These are phyloP conservation scores for Rhodomyrtus psidioides DNA, from an alignment of 441 rosid genomes.

Conservation along the genomic window DNA sequence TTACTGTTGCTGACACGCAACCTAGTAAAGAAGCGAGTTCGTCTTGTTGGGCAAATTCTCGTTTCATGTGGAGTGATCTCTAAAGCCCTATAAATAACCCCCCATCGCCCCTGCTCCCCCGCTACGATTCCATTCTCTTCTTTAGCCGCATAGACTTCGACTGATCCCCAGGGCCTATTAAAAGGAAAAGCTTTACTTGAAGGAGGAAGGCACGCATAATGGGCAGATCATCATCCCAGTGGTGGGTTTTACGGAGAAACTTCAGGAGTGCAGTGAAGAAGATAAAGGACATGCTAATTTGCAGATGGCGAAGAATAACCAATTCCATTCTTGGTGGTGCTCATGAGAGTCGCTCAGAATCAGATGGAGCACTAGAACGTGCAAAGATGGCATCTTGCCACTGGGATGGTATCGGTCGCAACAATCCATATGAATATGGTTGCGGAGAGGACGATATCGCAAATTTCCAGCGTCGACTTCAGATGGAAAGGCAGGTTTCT, in stretches of 20 bases:
- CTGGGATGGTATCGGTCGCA: not conserved
- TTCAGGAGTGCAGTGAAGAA: conserved; percentile 7
- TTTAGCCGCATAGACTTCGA: not conserved
- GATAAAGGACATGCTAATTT: conserved; percentile 30
- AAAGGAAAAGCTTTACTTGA: not conserved
- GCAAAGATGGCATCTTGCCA: not conserved
- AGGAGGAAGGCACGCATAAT: conserved; percentile 22
- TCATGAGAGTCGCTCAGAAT: not conserved
- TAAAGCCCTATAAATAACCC: not conserved
- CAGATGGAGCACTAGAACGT: not conserved
- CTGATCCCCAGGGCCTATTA: not conserved
- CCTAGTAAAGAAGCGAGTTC: not conserved
- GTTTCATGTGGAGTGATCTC: not conserved
- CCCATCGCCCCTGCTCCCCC: not conserved
- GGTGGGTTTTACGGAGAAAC: not conserved
- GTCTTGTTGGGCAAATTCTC: not conserved
- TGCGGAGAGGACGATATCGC: not conserved
- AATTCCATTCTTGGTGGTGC: not conserved
- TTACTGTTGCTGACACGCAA: not conserved
- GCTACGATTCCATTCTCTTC: not conserved
- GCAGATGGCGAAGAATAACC: not conserved
- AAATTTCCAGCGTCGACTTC: not conserved
- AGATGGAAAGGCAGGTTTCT: not conserved
- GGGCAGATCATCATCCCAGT: not conserved
- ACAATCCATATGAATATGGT: not conserved